Percentiles rank a stretch among this genome's conserved stretches.
These are phyloP conservation scores for Hsuehochloa calcarea DNA, from an alignment of 176 grass and related monocot genomes.

Conservation along the genomic window DNA sequence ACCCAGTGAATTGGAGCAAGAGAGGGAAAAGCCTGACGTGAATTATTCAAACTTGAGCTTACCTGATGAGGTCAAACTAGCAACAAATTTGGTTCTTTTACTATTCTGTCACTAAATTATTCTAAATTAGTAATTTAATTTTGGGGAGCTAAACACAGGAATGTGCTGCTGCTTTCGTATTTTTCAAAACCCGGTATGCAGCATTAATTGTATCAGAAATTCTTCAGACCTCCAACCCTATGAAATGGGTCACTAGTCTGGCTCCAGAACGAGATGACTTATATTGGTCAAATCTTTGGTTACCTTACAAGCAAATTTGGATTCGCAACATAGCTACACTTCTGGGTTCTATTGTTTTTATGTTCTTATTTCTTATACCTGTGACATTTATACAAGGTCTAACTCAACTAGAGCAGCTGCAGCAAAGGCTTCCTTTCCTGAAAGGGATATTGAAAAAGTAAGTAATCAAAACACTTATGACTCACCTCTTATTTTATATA, in stretches of 20 bases:
- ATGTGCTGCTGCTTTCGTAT: conserved; percentile 86
- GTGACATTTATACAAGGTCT: conserved; percentile 91
- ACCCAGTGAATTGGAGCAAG: conserved; percentile 47
- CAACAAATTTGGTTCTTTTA: conserved; percentile 18
- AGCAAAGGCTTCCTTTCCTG: conserved; percentile 73
- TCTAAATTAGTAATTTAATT: conserved; percentile 29
- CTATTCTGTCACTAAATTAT: not conserved
- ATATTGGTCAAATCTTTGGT: conserved; percentile 98
- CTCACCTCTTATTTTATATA: not conserved
- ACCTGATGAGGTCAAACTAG: conserved; percentile 53
- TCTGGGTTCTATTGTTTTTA: conserved; percentile 67
- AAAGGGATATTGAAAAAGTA: conserved; percentile 74
- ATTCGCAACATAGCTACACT: conserved; percentile 71
- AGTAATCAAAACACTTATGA: conserved; percentile 21
- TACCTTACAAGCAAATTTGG: conserved; percentile 83
- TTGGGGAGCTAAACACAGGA: conserved; percentile 46
- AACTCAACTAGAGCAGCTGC: conserved; percentile 79
- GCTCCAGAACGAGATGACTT: conserved; percentile 85
- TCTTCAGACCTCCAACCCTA: conserved; percentile 91
- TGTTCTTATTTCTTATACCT: conserved; percentile 79
- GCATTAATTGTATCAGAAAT: conserved; percentile 69
- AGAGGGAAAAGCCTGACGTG: conserved; percentile 37
- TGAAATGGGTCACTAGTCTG: conserved; percentile 72
- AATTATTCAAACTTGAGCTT: conserved; percentile 31
- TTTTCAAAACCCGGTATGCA: conserved; percentile 93